Percentiles rank a stretch among this genome's conserved stretches.
phyloP scores from a whole-genome alignment of 176 grass and related monocot species.

The Ensete ventricosum region DNA sequence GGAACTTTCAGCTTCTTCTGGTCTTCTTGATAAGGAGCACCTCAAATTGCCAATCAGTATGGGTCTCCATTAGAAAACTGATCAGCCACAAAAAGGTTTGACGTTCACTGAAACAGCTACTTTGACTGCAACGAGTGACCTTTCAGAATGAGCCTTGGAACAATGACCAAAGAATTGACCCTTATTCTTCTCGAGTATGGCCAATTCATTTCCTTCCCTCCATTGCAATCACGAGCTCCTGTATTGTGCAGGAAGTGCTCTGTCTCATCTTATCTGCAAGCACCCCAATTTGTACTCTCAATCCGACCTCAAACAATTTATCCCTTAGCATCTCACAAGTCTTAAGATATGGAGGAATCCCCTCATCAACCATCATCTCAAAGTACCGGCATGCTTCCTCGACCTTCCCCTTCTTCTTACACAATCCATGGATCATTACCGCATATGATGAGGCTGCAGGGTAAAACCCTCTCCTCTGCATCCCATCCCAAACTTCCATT shows the following conservation, averaged over 20 bases:
- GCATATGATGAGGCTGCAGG: conserved; percentile 56
- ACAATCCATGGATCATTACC: conserved; percentile 75
- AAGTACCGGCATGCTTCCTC: conserved; percentile 78
- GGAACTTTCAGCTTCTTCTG: neutral
- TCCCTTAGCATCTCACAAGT: conserved; percentile 74
- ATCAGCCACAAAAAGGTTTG: neutral
- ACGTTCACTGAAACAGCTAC: neutral
- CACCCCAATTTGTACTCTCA: conserved; percentile 41
- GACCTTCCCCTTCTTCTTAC: conserved; percentile 63
- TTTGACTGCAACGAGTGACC: neutral
- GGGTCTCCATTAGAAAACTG: neutral
- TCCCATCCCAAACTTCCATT: conserved; percentile 79
- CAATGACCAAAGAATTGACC: neutral
- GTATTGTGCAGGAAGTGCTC: conserved; percentile 74
- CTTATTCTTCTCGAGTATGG: neutral
- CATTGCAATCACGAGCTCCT: conserved; percentile 54
- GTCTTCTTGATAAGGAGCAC: neutral
- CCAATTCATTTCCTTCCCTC: conserved; percentile 24
- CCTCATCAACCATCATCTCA: conserved; percentile 77
- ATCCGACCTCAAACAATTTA: conserved; percentile 44
- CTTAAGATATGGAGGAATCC: conserved; percentile 68
- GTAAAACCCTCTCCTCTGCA: conserved; percentile 63
- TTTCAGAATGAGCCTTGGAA: neutral
- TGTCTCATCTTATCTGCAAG: conserved; percentile 55
- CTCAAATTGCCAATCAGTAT: neutral